These are phyloP conservation scores for Blastocystis sp. DNA, from an alignment of 352 stramenopile species.

Conservation along the genomic window DNA sequence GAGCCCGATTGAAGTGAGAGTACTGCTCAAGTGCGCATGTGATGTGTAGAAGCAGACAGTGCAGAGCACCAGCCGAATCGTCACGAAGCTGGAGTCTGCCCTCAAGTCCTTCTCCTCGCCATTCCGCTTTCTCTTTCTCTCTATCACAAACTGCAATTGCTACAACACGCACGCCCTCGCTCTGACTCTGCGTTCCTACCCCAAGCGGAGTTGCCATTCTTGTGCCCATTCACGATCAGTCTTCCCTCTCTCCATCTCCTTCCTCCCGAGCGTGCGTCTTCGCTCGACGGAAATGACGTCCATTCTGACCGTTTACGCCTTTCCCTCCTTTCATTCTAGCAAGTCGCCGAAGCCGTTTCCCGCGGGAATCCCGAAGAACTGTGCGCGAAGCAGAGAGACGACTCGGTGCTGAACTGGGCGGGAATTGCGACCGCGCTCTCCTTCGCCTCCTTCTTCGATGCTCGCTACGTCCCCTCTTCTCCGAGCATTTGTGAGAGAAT, in stretches of 20 bases:
- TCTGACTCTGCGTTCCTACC: not conserved
- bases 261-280: not conserved
- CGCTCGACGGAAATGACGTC: not conserved
- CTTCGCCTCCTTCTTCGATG: slow-evolving; percentile 33
- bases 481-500: not conserved
- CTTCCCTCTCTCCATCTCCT: not conserved
- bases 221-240: not conserved
- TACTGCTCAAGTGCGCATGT: not conserved
- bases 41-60: not conserved
- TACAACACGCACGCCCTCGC: not conserved
- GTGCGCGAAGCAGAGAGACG: not conserved
- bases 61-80: not conserved
- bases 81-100: not conserved
- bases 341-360: not conserved
- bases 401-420: not conserved
- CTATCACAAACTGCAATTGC: slow-evolving; percentile 9
- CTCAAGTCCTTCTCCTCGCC: not conserved
- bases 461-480: not conserved
- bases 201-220: slow-evolving; percentile 14
- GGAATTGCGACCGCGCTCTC: not conserved
- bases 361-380: not conserved
- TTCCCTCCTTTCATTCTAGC: not conserved
- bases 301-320: not conserved
- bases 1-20: not conserved
- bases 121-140: slow-evolving; percentile 23